Percentiles rank a stretch among this genome's conserved stretches.
phyloP scores from a whole-genome alignment of 768 basidiomycete genomes.

The Pleurotus giganteus region DNA sequence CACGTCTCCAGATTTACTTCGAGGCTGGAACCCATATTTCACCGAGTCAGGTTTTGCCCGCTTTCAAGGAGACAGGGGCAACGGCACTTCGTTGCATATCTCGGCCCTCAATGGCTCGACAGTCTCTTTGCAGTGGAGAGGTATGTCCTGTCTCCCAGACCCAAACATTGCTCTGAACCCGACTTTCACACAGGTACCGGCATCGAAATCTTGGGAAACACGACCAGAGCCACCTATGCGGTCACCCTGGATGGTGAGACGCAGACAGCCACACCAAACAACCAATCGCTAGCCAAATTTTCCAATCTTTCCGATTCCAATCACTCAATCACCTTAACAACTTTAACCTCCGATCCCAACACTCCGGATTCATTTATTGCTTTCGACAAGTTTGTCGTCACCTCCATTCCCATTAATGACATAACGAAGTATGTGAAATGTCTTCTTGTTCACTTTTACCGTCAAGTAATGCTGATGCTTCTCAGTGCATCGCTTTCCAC shows the following conservation, averaged over 20 bases:
- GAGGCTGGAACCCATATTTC: constrained; percentile 73
- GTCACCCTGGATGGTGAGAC: constrained; percentile 51
- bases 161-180: not conserved
- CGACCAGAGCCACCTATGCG: constrained; percentile 40
- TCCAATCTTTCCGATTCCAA: constrained; percentile 40
- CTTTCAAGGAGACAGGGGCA: constrained; percentile 40
- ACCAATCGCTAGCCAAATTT: constrained; percentile 27
- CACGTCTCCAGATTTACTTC: constrained; percentile 42
- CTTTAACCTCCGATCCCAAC: constrained; percentile 29
- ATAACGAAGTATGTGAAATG: constrained; percentile 19
- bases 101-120: constrained; percentile 61
- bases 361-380: constrained; percentile 33
- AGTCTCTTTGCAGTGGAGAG: constrained; percentile 57
- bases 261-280: constrained; percentile 11
- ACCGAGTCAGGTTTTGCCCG: constrained; percentile 45
- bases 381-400: constrained; percentile 59
- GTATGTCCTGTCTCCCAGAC: constrained; percentile 33
- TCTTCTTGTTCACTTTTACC: not conserved
- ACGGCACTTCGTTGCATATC: constrained; percentile 58
- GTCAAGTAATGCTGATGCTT: not conserved
- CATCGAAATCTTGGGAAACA: constrained; percentile 57
- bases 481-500: not conserved
- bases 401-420: constrained; percentile 42
- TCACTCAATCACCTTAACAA: constrained; percentile 58
- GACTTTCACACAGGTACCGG: constrained; percentile 50